phyloP scores from a whole-genome alignment of 768 basidiomycete species.

The Amanita subjunquillea region DNA sequence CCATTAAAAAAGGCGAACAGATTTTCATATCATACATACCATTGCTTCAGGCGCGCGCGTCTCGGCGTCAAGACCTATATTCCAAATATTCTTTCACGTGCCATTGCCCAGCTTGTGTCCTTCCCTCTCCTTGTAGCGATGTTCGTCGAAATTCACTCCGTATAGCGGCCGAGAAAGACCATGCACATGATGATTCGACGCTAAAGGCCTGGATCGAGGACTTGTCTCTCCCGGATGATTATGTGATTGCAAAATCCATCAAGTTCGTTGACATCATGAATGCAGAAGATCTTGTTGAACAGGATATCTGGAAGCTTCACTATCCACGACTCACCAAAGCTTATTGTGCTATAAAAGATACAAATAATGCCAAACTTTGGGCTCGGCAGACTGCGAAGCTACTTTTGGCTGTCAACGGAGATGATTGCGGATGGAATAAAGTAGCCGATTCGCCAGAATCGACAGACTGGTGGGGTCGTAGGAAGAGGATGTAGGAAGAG shows the following conservation, averaged over 20 bases:
- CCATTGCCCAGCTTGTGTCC: slow-evolving; percentile 8
- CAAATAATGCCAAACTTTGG: slow-evolving; percentile 8
- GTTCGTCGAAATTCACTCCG: slow-evolving; percentile 7
- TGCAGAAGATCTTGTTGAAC: slow-evolving; percentile 7
- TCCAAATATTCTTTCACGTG: slow-evolving; percentile 9
- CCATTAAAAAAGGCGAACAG: slow-evolving; percentile 11
- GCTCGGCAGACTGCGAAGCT: slow-evolving; percentile 10
- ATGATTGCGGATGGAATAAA: slow-evolving; percentile 10
- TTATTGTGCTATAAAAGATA: slow-evolving; percentile 12
- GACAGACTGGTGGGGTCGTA: slow-evolving; percentile 11
- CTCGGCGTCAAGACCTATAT: background rate
- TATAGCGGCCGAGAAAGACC: background rate
- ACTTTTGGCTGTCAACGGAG: background rate
- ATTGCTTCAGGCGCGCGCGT: background rate
- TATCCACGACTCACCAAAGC: slow-evolving; percentile 12
- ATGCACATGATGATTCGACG: slow-evolving; percentile 2
- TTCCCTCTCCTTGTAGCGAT: slow-evolving; percentile 10
- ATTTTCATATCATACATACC: slow-evolving; percentile 10
- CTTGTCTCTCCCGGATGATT: slow-evolving; percentile 8
- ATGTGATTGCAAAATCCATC: slow-evolving; percentile 4
- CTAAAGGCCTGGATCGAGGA: slow-evolving; percentile 9
- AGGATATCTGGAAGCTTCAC: slow-evolving; percentile 7
- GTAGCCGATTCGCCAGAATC: slow-evolving; percentile 11
- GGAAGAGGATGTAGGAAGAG: slow-evolving; percentile 4
- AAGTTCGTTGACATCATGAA: slow-evolving; percentile 9